These are phyloP conservation scores for Buddleja alternifolia DNA, from an alignment of 257 asterid genomes.

Conservation along the genomic window DNA sequence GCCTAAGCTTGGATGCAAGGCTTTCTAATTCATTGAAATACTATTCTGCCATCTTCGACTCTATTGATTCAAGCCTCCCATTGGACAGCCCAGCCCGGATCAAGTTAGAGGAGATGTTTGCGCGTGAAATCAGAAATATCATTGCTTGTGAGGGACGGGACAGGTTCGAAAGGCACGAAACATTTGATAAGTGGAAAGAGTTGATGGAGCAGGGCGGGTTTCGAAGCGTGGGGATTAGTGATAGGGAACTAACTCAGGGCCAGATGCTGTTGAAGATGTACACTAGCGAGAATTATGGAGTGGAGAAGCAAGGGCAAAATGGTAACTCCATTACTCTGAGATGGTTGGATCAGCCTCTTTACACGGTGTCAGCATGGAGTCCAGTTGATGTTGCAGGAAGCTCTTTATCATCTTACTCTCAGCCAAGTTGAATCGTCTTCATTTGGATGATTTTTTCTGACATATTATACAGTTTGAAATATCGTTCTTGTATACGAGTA, in stretches of 20 bases:
- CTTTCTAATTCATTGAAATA: constrained; percentile 60
- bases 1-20: constrained; percentile 54
- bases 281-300: constrained; percentile 43
- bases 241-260: constrained; percentile 74
- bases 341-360: constrained; percentile 82
- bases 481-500: neutral
- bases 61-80: constrained; percentile 59
- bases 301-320: constrained; percentile 46
- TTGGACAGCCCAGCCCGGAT: constrained; percentile 56
- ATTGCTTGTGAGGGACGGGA: constrained; percentile 81
- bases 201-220: constrained; percentile 78
- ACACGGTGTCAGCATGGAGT: constrained; percentile 73
- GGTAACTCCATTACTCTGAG: constrained; percentile 53
- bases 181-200: constrained; percentile 58
- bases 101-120: constrained; percentile 84
- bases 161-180: constrained; percentile 76
- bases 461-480: neutral
- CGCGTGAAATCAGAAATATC: constrained; percentile 67
- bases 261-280: constrained; percentile 85
- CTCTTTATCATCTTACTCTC: constrained; percentile 44
- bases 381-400: constrained; percentile 61
- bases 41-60: constrained; percentile 82
- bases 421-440: constrained; percentile 31
- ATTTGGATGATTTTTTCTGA: constrained; percentile 16
- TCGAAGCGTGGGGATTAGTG: constrained; percentile 45